Evolutionary conservation across 2,329 filamentous ascomycete genomes (phyloP).

Genomic region (Epichloe bromicola): DNA sequence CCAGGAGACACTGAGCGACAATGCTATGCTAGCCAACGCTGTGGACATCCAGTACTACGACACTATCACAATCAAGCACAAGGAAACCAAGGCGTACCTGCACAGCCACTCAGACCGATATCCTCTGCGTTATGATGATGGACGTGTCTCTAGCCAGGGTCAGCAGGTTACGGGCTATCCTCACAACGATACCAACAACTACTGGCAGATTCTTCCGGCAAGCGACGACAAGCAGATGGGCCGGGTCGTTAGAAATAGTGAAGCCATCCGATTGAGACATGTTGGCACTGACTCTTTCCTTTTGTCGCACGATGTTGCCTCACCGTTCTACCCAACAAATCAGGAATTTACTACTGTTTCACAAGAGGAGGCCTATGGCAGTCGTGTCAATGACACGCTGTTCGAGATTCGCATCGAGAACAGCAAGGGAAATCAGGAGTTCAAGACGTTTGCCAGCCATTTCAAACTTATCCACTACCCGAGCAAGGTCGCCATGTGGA

Average conservation of each 20-base stretch:
- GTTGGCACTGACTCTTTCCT: constrained; percentile 75
- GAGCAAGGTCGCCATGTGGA: constrained; percentile 98
- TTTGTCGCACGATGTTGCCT: constrained; percentile 91
- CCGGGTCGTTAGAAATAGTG: constrained; percentile 65
- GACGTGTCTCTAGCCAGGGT: constrained; percentile 90
- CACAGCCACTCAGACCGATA: constrained; percentile 87
- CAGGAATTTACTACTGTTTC: constrained; percentile 89
- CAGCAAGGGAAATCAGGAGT: constrained; percentile 67
- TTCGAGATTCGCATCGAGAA: constrained; percentile 89
- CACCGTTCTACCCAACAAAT: constrained; percentile 91
- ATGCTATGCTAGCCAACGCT: constrained; percentile 78
- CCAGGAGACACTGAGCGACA: constrained; percentile 93
- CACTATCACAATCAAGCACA: constrained; percentile 76
- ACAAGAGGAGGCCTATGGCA: constrained; percentile 56
- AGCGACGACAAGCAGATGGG: constrained; percentile 44
- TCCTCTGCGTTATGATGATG: constrained; percentile 91
- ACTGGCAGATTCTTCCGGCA: constrained; percentile 82
- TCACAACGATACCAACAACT: constrained; percentile 97
- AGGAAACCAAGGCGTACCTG: constrained; percentile 92
- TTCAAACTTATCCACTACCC: constrained; percentile 94
- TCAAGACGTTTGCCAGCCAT: constrained; percentile 81
- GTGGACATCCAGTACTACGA: constrained; percentile 85
- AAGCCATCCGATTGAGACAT: constrained; percentile 77
- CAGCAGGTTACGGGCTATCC: constrained; percentile 98
- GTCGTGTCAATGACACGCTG: constrained; percentile 74